A percentile compares a stretch with the other conserved stretches of the same genome.
Conservation (phyloP, 1,139 yeast species). For the Sugiyamaella castrensis region DNA sequence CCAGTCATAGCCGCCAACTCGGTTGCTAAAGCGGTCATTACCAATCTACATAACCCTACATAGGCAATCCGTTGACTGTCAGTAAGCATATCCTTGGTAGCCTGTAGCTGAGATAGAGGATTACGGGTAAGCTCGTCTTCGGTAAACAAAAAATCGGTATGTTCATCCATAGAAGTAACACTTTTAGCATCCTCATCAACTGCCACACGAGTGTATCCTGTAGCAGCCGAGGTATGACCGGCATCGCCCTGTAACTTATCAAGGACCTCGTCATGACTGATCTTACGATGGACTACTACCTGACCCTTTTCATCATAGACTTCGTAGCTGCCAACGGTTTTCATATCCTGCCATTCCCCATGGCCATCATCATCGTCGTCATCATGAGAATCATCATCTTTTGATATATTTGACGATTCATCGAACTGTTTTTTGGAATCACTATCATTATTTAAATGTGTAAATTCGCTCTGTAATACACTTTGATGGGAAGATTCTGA, state of each 20-base stretch:
- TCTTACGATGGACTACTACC: slow-evolving; percentile 38
- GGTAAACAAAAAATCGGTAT: slow-evolving; percentile 77
- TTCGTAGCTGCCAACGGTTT: slow-evolving; percentile 56
- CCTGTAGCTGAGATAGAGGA: slow-evolving; percentile 63
- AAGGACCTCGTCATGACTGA: slow-evolving; percentile 10
- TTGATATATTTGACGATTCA: neutral
- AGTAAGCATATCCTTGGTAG: slow-evolving; percentile 76
- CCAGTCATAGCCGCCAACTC: slow-evolving; percentile 61
- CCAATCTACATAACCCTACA: slow-evolving; percentile 75
- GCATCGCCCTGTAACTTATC: slow-evolving; percentile 23
- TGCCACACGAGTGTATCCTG: slow-evolving; percentile 87
- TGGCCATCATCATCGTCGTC: slow-evolving; percentile 18
- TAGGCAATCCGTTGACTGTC: slow-evolving; percentile 91
- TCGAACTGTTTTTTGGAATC: neutral
- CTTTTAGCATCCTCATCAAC: slow-evolving; percentile 85
- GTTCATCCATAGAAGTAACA: slow-evolving; percentile 62
- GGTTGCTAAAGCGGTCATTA: slow-evolving; percentile 78
- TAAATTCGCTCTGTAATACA: slow-evolving; percentile 14
- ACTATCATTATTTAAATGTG: slow-evolving; percentile 6
- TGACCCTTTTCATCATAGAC: slow-evolving; percentile 58
- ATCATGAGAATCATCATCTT: neutral
- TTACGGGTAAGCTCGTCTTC: slow-evolving; percentile 47
- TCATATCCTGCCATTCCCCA: slow-evolving; percentile 56
- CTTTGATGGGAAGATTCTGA: slow-evolving; percentile 26
- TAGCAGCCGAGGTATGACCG: slow-evolving; percentile 29